A percentile compares a stretch with the other conserved stretches of the same genome.
Conservation (phyloP, 164 flowering plant species). For the Magnolia changhungtana region DNA sequence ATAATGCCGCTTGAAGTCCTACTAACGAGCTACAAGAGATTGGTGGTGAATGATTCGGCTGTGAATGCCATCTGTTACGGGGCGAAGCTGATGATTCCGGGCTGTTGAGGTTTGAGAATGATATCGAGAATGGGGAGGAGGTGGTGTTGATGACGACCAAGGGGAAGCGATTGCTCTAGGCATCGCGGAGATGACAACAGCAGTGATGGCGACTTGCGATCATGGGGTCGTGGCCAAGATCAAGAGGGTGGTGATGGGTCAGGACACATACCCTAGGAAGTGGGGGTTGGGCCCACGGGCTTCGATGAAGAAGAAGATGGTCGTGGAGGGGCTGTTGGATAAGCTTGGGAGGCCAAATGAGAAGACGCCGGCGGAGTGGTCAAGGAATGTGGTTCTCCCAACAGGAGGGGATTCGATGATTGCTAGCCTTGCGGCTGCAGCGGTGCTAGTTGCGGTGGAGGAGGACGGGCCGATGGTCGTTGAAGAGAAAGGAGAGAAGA, state of each 20-base stretch:
- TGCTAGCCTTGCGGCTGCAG: constrained; percentile 56
- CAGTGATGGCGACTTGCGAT: constrained; percentile 83
- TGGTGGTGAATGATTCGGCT: constrained; percentile 79
- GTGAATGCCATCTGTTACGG: constrained; percentile 85
- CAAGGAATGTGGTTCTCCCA: constrained; percentile 59
- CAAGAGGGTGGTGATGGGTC: constrained; percentile 83
- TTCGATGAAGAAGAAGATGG: constrained; percentile 69
- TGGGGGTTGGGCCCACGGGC: constrained; percentile 84
- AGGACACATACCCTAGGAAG: constrained; percentile 78
- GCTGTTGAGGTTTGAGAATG: constrained; percentile 73
- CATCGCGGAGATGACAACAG: constrained; percentile 82
- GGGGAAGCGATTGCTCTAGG: constrained; percentile 77
- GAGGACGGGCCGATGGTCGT: constrained; percentile 4
- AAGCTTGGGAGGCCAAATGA: constrained; percentile 77
- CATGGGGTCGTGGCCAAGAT: constrained; percentile 78
- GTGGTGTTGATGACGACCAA: constrained; percentile 79
- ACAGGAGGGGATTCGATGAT: constrained; percentile 61
- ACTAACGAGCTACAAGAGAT: constrained; percentile 68
- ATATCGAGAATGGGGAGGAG: constrained; percentile 67
- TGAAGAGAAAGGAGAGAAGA: constrained; percentile 18
- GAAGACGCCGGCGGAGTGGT: constrained; percentile 65
- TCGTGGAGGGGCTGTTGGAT: constrained; percentile 56
- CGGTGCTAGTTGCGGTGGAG: constrained; percentile 19
- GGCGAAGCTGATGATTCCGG: constrained; percentile 79
- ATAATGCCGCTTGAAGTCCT: constrained; percentile 71